Conservation (phyloP, 2,329 filamentous ascomycete species). For the Raffaelea deltoideospora region DNA sequence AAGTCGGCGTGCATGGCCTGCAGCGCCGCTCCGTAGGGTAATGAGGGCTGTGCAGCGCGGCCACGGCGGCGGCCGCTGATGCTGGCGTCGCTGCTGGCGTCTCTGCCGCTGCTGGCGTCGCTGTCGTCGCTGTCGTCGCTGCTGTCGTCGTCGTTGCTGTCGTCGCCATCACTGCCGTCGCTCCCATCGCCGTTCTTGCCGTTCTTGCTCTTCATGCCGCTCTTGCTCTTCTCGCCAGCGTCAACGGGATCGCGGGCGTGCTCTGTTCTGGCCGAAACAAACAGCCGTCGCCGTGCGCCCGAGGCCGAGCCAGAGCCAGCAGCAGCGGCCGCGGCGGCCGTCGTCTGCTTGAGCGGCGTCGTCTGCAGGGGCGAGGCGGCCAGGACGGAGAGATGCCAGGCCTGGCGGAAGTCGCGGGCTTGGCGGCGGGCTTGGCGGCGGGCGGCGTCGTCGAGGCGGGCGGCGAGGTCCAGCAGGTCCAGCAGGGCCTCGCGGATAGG, state of each 20-base stretch:
- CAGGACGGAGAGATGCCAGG: slow-evolving; percentile 22
- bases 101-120: slow-evolving; percentile 12
- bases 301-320: slow-evolving; percentile 8
- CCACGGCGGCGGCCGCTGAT: background rate
- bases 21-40: slow-evolving; percentile 37
- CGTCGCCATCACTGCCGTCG: slow-evolving; percentile 9
- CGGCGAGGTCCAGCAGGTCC: slow-evolving; percentile 60
- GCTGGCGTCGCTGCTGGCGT: slow-evolving; percentile 14
- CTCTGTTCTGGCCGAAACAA: too few relatives aligned
- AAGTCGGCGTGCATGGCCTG: slow-evolving; percentile 45
- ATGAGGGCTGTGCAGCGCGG: slow-evolving; percentile 6
- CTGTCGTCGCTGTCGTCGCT: background rate
- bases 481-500: slow-evolving; percentile 60
- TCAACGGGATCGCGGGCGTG: slow-evolving; percentile 1
- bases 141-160: slow-evolving; percentile 10
- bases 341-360: slow-evolving; percentile 3
- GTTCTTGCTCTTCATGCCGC: slow-evolving; percentile 7
- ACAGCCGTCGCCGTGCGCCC: slow-evolving; percentile 1
- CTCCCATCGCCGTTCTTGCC: slow-evolving; percentile 8
- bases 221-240: slow-evolving; percentile 8
- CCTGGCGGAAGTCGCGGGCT: slow-evolving; percentile 22
- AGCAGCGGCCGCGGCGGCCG: slow-evolving; percentile 6
- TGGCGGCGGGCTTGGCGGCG: slow-evolving; percentile 20
- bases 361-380: slow-evolving; percentile 16
- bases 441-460: slow-evolving; percentile 51